Conservation (phyloP, 768 basidiomycete species). For the Suillus subalutaceus region DNA sequence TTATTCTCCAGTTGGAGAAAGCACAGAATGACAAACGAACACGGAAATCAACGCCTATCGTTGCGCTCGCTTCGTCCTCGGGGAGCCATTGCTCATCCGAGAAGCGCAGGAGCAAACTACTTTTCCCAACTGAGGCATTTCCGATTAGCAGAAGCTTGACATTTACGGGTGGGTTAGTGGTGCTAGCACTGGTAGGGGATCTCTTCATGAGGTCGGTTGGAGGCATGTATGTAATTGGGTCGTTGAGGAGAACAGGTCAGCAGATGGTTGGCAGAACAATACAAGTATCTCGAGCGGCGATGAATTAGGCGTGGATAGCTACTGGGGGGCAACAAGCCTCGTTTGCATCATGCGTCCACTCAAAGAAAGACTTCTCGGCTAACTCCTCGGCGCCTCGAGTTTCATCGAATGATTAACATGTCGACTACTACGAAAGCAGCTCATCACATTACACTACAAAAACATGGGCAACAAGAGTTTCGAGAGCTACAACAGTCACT, state of each 20-base stretch:
- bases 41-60: conserved; percentile 84
- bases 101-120: conserved; percentile 89
- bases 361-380: conserved; percentile 5
- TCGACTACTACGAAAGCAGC: background rate
- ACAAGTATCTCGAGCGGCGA: conserved; percentile 21
- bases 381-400: background rate
- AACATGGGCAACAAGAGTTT: conserved; percentile 7
- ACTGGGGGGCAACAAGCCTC: background rate
- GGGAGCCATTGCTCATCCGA: conserved; percentile 95
- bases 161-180: conserved; percentile 49
- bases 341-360: background rate
- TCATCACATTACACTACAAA: conserved; percentile 1
- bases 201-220: conserved; percentile 19
- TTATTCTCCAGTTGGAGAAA: background rate
- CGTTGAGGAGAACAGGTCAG: background rate
- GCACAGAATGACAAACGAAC: conserved; percentile 45
- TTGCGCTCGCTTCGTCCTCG: conserved; percentile 86
- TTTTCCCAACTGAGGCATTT: conserved; percentile 92
- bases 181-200: conserved; percentile 27
- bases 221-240: conserved; percentile 7
- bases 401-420: background rate
- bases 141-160: conserved; percentile 86
- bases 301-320: background rate
- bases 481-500: conserved; percentile 7
- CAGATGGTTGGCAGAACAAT: conserved; percentile 3